Base-by-base conservation (phyloP, 805 yeast species). In the Ogataea nitratoaversa region DNA sequence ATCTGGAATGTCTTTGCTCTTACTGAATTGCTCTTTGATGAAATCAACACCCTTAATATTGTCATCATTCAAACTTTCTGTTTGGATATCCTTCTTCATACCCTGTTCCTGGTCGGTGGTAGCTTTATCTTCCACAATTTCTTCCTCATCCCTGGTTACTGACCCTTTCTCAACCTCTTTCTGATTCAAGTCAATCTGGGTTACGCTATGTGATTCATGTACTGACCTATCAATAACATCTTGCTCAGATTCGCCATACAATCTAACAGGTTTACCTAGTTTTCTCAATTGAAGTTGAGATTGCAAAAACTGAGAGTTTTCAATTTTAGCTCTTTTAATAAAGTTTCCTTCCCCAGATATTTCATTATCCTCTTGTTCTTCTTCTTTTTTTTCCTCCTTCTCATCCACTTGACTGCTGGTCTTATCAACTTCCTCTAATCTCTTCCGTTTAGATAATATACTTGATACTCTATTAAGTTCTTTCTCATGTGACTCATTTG, bases 171-270 rank as follows among this genome's bases (percentile, higher is more conserved):
- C n/a, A n/a, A n/a, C n/a, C n/a, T n/a, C n/a, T n/a, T n/a, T n/a
- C n/a, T n/a, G n/a, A n/a, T n/a, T n/a, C n/a, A n/a, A n/a, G n/a
- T n/a, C n/a, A n/a, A n/a, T n/a, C n/a, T n/a, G n/a, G n/a, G 13
- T n/a, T 8, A 8, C 14, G 14, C 30, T 14, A 27, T 27, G 8
- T 13, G 6, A 5, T 12, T 12, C 16, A 8, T n/a, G 7, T 8
- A 8, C 17, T 19, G 18, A 14, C 11, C 22, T 32, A 18, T 32
- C 27, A 7, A 19, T 20, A 20, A 11, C 35, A n/a, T 27, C 30
- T 27, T 27, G 30, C 6, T 27, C 30, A 12, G 30, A 27, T 14
- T 52, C 54, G 11, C 50, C 57, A 33, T 46, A 47, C 19, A 24
- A 29, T 17, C 49, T 29, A 6, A 47, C 33, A 2, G 56, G 53